phyloP scores from a whole-genome alignment of 495 filamentous ascomycete genomes.

The Hypomontagnella monticulosa region DNA sequence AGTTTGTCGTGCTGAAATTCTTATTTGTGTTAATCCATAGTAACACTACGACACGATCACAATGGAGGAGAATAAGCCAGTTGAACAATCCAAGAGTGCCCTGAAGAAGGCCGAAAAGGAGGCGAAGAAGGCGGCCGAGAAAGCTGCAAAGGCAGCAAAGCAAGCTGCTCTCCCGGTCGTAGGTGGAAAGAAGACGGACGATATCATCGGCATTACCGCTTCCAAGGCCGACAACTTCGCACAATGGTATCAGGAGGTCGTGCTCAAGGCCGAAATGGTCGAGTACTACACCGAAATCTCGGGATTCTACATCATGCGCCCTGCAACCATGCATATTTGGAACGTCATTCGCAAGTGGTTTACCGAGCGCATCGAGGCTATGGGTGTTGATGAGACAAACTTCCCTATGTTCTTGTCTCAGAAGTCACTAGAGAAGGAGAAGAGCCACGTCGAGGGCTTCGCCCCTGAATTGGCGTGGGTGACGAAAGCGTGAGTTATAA shows the following conservation, averaged over 20 bases:
- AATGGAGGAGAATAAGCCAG: conserved; percentile 55
- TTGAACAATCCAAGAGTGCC: conserved; percentile 71
- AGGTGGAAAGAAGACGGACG: conserved; percentile 61
- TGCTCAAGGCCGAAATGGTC: conserved; percentile 94
- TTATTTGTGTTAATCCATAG: not conserved
- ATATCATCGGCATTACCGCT: conserved; percentile 86
- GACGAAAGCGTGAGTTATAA: conserved; percentile 79
- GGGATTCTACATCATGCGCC: conserved; percentile 93
- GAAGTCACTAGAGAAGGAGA: conserved; percentile 91
- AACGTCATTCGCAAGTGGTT: conserved; percentile 91
- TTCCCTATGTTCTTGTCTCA: conserved; percentile 94
- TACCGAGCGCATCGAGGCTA: conserved; percentile 81
- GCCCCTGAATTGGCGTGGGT: conserved; percentile 99
- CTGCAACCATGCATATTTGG: conserved; percentile 89
- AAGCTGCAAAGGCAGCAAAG: conserved; percentile 74
- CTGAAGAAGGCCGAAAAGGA: conserved; percentile 72
- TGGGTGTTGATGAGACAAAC: conserved; percentile 93
- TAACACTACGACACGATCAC: conserved; percentile 6
- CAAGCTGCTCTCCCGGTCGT: conserved; percentile 56
- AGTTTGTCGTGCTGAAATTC: not conserved
- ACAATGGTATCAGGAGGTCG: conserved; percentile 94
- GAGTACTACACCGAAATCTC: conserved; percentile 84
- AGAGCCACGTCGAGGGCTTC: conserved; percentile 97
- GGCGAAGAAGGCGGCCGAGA: conserved; percentile 71
- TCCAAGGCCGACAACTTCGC: conserved; percentile 88